Conservation (phyloP, 345 rosid genomes). For the Aethionema arabicum region DNA sequence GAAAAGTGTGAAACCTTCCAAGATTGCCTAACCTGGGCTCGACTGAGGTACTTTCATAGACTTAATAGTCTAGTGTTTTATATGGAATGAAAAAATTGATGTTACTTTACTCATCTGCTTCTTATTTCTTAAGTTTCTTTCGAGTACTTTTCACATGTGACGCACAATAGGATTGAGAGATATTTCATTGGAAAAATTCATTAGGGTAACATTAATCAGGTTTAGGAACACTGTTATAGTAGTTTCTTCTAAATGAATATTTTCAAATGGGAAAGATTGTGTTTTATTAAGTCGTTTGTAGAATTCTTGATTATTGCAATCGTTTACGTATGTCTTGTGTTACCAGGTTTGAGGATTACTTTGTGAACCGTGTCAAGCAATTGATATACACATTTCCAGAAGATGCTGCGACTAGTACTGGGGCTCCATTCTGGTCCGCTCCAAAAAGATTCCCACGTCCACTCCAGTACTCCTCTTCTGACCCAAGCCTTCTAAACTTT, state of each 20-base stretch:
- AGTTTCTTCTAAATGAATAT: no score
- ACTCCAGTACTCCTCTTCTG: conserved; percentile 60
- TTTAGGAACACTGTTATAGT: not conserved
- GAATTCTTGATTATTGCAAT: not conserved
- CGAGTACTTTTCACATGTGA: not conserved
- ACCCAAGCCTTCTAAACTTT: conserved; percentile 71
- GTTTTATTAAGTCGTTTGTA: not conserved
- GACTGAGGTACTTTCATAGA: conserved; percentile 53
- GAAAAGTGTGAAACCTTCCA: conserved; percentile 85
- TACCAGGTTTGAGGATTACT: conserved; percentile 86
- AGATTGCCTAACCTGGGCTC: conserved; percentile 96
- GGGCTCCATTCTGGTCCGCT: conserved; percentile 79
- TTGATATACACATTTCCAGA: conserved; percentile 79
- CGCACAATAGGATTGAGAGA: not conserved
- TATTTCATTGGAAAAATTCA: not conserved
- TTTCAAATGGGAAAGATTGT: no score
- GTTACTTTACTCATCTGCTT: not conserved
- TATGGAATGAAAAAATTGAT: not conserved
- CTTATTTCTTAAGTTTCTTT: not conserved
- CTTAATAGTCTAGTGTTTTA: not conserved
- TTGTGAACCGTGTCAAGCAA: conserved; percentile 78
- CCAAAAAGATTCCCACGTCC: conserved; percentile 75
- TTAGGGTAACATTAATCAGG: not conserved
- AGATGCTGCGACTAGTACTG: conserved; percentile 70
- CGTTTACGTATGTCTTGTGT: conserved; percentile 15